These are phyloP conservation scores for Apiotrichum domesticum DNA, from an alignment of 1,284 basidiomycete species.

Conservation along the genomic window DNA sequence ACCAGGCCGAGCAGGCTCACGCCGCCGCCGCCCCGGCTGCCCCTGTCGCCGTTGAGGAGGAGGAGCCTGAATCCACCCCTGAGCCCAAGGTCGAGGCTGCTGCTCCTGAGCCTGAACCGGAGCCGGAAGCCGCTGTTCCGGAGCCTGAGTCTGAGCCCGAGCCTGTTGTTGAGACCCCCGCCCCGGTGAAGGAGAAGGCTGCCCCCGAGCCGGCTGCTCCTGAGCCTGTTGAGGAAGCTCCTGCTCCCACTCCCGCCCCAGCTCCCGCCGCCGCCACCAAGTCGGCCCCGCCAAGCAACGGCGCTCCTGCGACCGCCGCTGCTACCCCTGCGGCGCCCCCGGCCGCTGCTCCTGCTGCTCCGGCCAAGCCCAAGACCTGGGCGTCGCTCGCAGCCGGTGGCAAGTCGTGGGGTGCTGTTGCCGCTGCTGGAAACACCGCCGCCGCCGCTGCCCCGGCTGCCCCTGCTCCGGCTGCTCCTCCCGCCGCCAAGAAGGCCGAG, in stretches of 20 bases:
- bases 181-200: constrained; percentile 18
- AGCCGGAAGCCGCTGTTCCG: constrained; percentile 3
- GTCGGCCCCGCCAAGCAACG: constrained; percentile 28
- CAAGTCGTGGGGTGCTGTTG: constrained; percentile 53
- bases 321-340: constrained; percentile 38
- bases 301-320: constrained; percentile 37
- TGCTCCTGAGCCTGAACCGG: constrained; percentile 11
- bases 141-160: constrained; percentile 13
- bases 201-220: constrained; percentile 1
- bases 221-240: constrained; percentile 20
- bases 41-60: constrained; percentile 31
- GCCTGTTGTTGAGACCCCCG: constrained; percentile 23
- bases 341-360: constrained; percentile 38
- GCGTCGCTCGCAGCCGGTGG: constrained; percentile 75
- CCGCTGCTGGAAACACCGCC: constrained; percentile 11
- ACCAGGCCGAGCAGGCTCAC: constrained; percentile 23
- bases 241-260: constrained; percentile 19
- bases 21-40: constrained; percentile 23
- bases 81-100: constrained; percentile 14
- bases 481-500: constrained; percentile 17
- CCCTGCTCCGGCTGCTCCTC: constrained; percentile 7
- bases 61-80: constrained; percentile 21
- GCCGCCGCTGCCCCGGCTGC: constrained; percentile 18
- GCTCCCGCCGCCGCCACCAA: constrained; percentile 33
- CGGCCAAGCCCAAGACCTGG: constrained; percentile 69